These are phyloP conservation scores for Artomyces pyxidatus DNA, from an alignment of 768 basidiomycete species.

Conservation along the genomic window DNA sequence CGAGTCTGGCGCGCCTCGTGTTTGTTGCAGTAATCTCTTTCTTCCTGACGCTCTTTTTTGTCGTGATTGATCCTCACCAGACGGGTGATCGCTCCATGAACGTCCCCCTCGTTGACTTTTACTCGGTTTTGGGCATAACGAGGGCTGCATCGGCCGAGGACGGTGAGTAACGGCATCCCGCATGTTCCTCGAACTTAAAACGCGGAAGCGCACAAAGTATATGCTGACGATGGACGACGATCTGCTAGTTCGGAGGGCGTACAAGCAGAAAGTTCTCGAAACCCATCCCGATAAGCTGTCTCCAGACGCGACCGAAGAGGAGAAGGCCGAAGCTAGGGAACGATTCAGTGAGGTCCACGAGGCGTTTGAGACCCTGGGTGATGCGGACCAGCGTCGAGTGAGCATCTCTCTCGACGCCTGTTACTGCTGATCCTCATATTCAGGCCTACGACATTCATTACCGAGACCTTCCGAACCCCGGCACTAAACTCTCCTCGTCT, in stretches of 20 bases:
- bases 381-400: conserved; percentile 49
- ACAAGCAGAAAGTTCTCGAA: conserved; percentile 57
- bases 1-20: too few relatives aligned
- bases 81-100: too few relatives aligned
- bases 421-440: not conserved
- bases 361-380: conserved; percentile 52
- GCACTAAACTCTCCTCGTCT: not conserved
- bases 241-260: conserved; percentile 52
- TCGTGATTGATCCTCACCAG: too few relatives aligned
- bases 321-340: conserved; percentile 45
- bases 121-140: not conserved
- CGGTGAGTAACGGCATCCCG: too few relatives aligned
- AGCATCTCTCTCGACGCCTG: conserved; percentile 8
- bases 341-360: conserved; percentile 42
- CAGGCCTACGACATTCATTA: conserved; percentile 2
- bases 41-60: too few relatives aligned
- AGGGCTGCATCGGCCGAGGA: not conserved
- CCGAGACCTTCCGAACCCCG: not conserved
- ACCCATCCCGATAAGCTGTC: conserved; percentile 71
- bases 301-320: conserved; percentile 39
- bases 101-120: not conserved
- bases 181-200: not conserved
- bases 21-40: too few relatives aligned
- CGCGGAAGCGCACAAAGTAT: not conserved
- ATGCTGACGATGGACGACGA: not conserved